These are phyloP conservation scores for Teratosphaeria epicoccoides DNA, from an alignment of 2,329 filamentous ascomycete species.

Conservation along the genomic window DNA sequence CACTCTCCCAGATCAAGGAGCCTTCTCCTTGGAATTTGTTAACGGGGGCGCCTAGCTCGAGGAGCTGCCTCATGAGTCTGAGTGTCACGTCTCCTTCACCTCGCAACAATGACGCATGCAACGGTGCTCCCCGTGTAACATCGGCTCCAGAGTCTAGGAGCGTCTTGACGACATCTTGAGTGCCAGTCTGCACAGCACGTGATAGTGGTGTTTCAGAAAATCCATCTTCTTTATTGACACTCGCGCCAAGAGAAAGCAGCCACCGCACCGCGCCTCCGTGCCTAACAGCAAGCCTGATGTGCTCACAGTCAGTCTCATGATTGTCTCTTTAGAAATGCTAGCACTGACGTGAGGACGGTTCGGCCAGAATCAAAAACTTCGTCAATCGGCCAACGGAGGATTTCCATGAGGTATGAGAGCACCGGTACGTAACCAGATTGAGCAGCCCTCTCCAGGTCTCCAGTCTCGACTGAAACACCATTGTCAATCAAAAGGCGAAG, in stretches of 20 bases:
- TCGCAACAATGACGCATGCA: conserved; percentile 2
- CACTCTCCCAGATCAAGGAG: not conserved
- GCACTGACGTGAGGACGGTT: conserved; percentile 2
- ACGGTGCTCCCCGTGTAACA: conserved; percentile 2
- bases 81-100: conserved; percentile 2
- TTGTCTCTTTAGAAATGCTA: not conserved
- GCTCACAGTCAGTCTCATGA: not conserved
- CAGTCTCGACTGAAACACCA: not conserved
- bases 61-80: conserved; percentile 1
- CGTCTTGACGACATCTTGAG: not conserved
- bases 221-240: conserved; percentile 1
- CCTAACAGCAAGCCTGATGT: conserved; percentile 1
- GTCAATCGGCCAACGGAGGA: conserved; percentile 1
- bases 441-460: conserved; percentile 1
- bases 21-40: conserved; percentile 1
- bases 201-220: conserved; percentile 2
- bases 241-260: conserved; percentile 1
- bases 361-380: not conserved
- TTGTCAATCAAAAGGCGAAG: conserved; percentile 2
- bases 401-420: conserved; percentile 1
- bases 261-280: conserved; percentile 1
- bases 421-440: not conserved
- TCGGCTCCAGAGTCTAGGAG: conserved; percentile 1
- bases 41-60: conserved; percentile 1
- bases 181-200: not conserved